Base-by-base conservation (phyloP, 805 yeast species). In the Kodamaea leandrae region DNA sequence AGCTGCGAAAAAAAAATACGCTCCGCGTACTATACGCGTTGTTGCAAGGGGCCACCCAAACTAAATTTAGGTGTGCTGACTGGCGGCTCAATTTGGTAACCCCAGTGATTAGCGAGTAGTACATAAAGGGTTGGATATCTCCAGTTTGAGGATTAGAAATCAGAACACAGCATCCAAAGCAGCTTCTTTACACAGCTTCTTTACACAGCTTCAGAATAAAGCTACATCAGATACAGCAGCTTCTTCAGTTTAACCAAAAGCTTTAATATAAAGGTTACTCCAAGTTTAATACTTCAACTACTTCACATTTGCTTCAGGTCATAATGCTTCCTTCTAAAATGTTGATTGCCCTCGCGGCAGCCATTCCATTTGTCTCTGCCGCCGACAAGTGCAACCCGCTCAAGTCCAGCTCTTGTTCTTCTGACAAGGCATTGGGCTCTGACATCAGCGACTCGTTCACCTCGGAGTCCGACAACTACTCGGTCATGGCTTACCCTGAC, bases 391-490 rank as follows among this genome's bases (percentile, higher is more conserved):
- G 66, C 41, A 53, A 61, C 36, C 66, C 66, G 2, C 48, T 60
- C 27, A 48, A 48, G 10, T 23, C 56, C 6, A 36, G 53, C 13
- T 29, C 41, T 6, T 61, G 66, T 39, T 45, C 59, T 4, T 33
- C 64, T 2, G 78, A 82, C 49, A 63, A 73, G 1, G 95, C 93
- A 0, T 69, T 86, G 36, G 87, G 80, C 1, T 66, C 78, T 3
- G 65, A 81, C 2, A 59, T 80, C 28, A 44, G 63, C 4, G 75
- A 75, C 18, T 72, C 75, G 50, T 86, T 86, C 64, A 60, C 66
- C 1, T 54, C 66, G 2, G 70, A 72, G 23, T 66, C 75, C 3
- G 53, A 64, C 12, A 64, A 70, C 52, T 78, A 78, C 54, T 53
- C 63, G 7, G 64, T 64, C 12, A 63, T 64, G 28, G 50, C 59